Base-by-base conservation (phyloP, 768 basidiomycete species). In the Ramaria rubella region DNA sequence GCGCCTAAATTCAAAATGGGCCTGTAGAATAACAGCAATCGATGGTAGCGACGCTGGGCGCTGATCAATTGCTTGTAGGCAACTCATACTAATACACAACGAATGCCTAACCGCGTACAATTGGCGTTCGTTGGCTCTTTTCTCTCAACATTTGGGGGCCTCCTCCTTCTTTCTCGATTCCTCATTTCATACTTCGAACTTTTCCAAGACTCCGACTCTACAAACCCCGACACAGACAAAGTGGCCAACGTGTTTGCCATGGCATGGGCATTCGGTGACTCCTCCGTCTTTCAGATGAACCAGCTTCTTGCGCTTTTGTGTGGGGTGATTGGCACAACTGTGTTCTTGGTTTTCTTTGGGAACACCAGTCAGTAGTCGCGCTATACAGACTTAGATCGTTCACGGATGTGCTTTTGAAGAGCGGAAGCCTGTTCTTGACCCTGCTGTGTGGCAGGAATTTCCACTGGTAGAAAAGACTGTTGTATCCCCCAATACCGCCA, bases 401-500 rank as follows among this genome's bases (percentile, higher is more conserved):
- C 61, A 57, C 52, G 58, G 45, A 49, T 15, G 53, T 36, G 44
- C 38, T 55, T 31, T 23, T 55, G 1, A 66, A 89, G 86, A 78
- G 65, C 77, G 81, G 31, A 84, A 83, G 63, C 84, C 87, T 21
- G 82, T 82, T 5, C 76, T 95, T 55, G 78, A 90, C 70, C 81
- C 92, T 15, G 75, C 76, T 60, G 75, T 76, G 56, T 99, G 93
- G 88, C 79, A 87, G 63, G 77, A 85, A 61, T 97, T 90, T 74
- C 79, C 87, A 26, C 81, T 99, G 57, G 72, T 75, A 53, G 79
- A 90, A 63, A 96, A 95, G 72, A 84, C 82, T 46, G 74, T 81
- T 63, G 77, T 98, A 54, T 97, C 94, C 7, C 90, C 89, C 61
- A 99, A 99, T 73, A 99, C 96, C 36, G 95, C 96, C 65, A 79